A percentile compares a stretch with the other conserved stretches of the same genome.
Evolutionary conservation across 208 protist genomes (phyloP).

Genomic region (Leishmania major): DNA sequence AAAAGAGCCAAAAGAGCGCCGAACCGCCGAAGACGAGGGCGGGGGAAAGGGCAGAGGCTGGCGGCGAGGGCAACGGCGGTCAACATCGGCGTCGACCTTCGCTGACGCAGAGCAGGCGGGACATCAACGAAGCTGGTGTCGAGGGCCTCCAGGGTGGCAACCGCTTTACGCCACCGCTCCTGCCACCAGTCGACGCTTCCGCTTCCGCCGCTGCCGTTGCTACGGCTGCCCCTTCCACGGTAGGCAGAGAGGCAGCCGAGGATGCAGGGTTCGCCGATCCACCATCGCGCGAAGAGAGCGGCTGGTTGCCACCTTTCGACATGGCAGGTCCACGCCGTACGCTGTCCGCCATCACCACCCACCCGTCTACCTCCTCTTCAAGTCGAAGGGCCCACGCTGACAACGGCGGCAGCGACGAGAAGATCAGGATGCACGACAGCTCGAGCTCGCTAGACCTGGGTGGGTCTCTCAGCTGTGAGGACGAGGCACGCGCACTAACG

Average conservation of each 20-base stretch:
- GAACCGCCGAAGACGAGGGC: not conserved
- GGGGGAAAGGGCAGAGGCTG: not conserved
- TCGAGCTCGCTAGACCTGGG: not conserved
- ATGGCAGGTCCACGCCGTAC: constrained; percentile 6
- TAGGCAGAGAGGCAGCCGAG: not conserved
- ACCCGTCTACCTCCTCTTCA: constrained; percentile 9
- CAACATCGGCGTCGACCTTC: not conserved
- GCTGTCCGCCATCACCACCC: constrained; percentile 11
- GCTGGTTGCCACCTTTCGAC: not conserved
- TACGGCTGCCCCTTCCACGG: not conserved
- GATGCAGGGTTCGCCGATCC: not conserved
- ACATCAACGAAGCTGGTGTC: not conserved
- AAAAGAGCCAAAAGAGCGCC: not conserved
- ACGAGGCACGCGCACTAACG: not conserved
- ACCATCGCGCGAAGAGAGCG: not conserved
- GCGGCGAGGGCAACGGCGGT: not conserved
- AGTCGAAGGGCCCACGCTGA: not conserved
- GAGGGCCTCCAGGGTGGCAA: not conserved
- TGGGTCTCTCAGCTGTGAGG: not conserved
- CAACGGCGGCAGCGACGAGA: not conserved
- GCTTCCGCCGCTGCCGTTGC: not conserved
- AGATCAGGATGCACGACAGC: not conserved
- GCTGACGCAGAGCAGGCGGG: not conserved
- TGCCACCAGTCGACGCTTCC: not conserved
- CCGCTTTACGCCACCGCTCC: not conserved